These are phyloP conservation scores for Acanthamoeba royreba DNA, from an alignment of 208 protist genomes.

Conservation along the genomic window DNA sequence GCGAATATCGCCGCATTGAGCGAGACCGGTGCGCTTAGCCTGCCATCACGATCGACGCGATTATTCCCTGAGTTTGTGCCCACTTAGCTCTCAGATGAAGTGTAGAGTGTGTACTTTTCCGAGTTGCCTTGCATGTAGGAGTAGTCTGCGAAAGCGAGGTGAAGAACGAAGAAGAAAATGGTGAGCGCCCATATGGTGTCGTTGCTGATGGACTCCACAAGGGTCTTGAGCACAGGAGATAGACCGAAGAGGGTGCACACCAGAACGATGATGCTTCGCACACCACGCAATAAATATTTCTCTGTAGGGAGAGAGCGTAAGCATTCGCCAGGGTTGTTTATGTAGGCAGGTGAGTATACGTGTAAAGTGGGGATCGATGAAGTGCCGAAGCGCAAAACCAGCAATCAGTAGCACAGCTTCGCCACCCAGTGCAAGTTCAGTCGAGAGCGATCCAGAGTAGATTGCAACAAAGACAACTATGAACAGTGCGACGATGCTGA, in stretches of 20 bases:
- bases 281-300: constrained; percentile 28
- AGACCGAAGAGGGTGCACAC: constrained; percentile 54
- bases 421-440: not conserved
- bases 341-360: not conserved
- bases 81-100: not conserved
- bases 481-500: not conserved
- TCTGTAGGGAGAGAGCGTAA: not conserved
- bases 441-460: not conserved
- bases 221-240: constrained; percentile 63
- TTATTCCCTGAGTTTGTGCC: too few relatives aligned
- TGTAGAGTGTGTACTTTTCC: not conserved
- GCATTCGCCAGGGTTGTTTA: not conserved
- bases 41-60: not conserved
- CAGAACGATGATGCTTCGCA: constrained; percentile 53
- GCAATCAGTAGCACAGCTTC: constrained; percentile 42
- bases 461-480: constrained; percentile 49
- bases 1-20: constrained; percentile 70
- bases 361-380: constrained; percentile 47
- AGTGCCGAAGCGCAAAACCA: constrained; percentile 34
- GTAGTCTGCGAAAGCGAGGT: constrained; percentile 60
- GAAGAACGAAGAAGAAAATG: constrained; percentile 62
- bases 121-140: constrained; percentile 52
- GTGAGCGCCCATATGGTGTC: constrained; percentile 70
- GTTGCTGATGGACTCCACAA: constrained; percentile 62
- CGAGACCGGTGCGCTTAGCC: constrained; percentile 54